phyloP scores from a whole-genome alignment of 768 basidiomycete species.

The Dacryopinax spathularia region DNA sequence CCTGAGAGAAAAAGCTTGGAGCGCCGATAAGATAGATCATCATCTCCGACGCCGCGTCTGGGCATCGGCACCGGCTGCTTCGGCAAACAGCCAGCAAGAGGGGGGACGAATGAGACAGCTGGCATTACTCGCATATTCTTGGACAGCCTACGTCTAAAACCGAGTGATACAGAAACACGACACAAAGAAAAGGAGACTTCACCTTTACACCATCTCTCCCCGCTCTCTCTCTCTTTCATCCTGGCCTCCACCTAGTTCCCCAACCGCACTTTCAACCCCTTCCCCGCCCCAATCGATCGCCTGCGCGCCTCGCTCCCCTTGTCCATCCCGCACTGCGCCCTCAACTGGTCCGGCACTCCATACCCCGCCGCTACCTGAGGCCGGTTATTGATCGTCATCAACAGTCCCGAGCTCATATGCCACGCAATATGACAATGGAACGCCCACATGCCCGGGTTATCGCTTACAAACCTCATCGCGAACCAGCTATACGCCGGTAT shows the following conservation, averaged over 20 bases:
- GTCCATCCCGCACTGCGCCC: conserved; percentile 26
- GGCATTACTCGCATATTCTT: no score
- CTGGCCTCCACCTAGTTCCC: no score
- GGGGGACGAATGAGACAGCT: no score
- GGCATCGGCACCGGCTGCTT: no score
- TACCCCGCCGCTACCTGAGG: conserved; percentile 25
- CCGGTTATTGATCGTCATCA: conserved; percentile 28
- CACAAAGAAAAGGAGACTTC: background rate
- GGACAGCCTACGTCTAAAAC: background rate
- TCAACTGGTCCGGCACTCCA: conserved; percentile 24
- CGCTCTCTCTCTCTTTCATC: background rate
- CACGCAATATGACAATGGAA: conserved; percentile 37
- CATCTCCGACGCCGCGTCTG: no score
- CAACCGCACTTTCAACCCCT: background rate
- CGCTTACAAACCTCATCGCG: conserved; percentile 35
- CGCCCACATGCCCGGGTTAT: conserved; percentile 40
- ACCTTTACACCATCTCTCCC: background rate
- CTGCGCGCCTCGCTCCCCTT: conserved; percentile 5
- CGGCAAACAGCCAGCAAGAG: no score
- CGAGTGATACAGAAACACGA: background rate
- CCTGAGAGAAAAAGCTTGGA: no score
- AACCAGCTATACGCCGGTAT: conserved; percentile 29
- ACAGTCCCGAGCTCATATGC: conserved; percentile 30
- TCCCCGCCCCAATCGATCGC: no score
- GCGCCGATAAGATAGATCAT: no score